A percentile compares a stretch with the other conserved stretches of the same genome.
These are phyloP conservation scores for Nicotiana benthamiana DNA, from an alignment of 257 asterid genomes.

Conservation along the genomic window DNA sequence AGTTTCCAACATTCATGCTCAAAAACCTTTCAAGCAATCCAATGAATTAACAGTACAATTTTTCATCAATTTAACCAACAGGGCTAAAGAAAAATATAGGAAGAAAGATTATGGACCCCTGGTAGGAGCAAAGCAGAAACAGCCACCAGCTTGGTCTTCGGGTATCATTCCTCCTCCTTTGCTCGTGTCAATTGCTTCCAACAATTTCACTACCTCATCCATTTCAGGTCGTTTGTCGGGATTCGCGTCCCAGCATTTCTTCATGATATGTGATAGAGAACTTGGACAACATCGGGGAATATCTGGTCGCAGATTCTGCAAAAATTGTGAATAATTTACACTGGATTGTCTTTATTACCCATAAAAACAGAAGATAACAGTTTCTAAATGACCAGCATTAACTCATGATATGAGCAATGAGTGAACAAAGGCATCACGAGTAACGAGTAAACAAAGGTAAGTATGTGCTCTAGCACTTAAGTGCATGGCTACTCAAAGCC, in stretches of 20 bases:
- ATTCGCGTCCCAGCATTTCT: constrained; percentile 72
- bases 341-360: not conserved
- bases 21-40: constrained; percentile 11
- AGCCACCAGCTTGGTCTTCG: constrained; percentile 59
- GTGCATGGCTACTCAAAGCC: not conserved
- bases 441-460: too few relatives aligned
- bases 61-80: not conserved
- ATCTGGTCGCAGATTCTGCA: constrained; percentile 67
- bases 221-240: constrained; percentile 79
- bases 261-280: constrained; percentile 55
- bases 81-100: not conserved
- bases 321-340: not conserved
- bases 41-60: not conserved
- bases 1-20: constrained; percentile 3
- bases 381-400: not conserved
- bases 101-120: constrained; percentile 56
- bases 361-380: not conserved
- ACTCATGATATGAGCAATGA: not conserved
- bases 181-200: constrained; percentile 81
- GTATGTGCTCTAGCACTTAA: not conserved
- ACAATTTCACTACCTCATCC: constrained; percentile 74
- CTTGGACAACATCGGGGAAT: constrained; percentile 83
- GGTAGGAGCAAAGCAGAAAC: constrained; percentile 67
- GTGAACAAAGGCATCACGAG: too few relatives aligned
- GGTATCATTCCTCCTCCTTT: constrained; percentile 96